Percentiles rank a stretch among this genome's conserved stretches.
Evolutionary conservation across 225 moss, liverwort and hornwort genomes (phyloP).

Genomic region (Sphagnum contortum): DNA sequence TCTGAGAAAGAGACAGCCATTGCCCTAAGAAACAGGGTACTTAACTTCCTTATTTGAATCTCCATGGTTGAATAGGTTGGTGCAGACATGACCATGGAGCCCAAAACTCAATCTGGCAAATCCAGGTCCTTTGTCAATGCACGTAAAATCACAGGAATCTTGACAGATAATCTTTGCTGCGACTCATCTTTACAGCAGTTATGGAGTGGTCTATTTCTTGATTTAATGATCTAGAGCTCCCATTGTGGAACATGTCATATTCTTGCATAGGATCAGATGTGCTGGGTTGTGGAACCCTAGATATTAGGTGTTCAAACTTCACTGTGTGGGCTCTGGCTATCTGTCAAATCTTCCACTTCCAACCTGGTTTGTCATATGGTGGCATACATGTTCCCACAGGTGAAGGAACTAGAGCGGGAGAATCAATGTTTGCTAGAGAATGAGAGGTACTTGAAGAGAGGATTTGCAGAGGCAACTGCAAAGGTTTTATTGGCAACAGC

Average conservation of each 20-base stretch:
- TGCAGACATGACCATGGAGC: background rate
- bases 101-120: background rate
- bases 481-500: slow-evolving; percentile 18
- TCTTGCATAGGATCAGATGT: no score
- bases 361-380: background rate
- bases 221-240: no score
- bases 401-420: slow-evolving; percentile 33
- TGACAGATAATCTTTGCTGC: background rate
- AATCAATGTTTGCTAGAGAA: slow-evolving; percentile 31
- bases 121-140: background rate
- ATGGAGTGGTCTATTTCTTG: no score
- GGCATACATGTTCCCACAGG: slow-evolving; percentile 9
- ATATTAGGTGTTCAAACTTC: background rate
- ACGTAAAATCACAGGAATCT: no score
- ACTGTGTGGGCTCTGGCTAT: background rate
- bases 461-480: slow-evolving; percentile 25
- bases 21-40: slow-evolving; percentile 34
- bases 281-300: no score
- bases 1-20: slow-evolving; percentile 23
- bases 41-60: background rate
- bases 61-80: background rate
- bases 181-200: background rate
- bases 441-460: slow-evolving; percentile 25
- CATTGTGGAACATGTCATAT: no score
- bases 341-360: background rate